These are phyloP conservation scores for Russula sp. DNA, from an alignment of 768 basidiomycete genomes.

Conservation along the genomic window DNA sequence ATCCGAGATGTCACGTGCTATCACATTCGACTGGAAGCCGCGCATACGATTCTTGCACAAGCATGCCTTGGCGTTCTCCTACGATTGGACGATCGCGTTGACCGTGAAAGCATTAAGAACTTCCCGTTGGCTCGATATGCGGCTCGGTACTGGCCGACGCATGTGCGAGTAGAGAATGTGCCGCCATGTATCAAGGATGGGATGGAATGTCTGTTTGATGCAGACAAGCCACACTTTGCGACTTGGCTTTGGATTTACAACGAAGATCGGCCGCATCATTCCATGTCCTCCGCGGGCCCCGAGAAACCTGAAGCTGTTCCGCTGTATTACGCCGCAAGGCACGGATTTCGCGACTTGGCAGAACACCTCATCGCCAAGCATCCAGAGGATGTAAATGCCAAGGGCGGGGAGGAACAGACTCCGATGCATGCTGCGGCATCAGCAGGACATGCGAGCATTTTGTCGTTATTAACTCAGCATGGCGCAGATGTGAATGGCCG, in stretches of 20 bases:
- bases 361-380: not conserved
- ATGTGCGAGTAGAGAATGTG: not conserved
- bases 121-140: slow-evolving; percentile 3
- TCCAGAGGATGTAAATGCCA: not conserved
- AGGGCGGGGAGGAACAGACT: fast-evolving
- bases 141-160: not conserved
- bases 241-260: slow-evolving; percentile 5
- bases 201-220: not conserved
- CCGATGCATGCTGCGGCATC: not conserved
- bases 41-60: slow-evolving; percentile 3
- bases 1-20: not conserved
- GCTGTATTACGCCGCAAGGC: not conserved
- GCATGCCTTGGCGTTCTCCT: slow-evolving; percentile 5
- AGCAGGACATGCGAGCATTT: not conserved
- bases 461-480: not conserved
- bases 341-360: not conserved
- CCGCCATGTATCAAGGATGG: not conserved
- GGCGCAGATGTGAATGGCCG: not conserved
- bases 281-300: not conserved
- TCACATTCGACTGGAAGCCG: not conserved
- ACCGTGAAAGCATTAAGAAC: not conserved
- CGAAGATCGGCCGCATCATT: not conserved
- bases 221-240: not conserved
- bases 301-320: not conserved
- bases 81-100: not conserved